A percentile compares a stretch with the other conserved stretches of the same genome.
These are phyloP conservation scores for Telfairia occidentalis DNA, from an alignment of 331 rosid genomes.

Conservation along the genomic window DNA sequence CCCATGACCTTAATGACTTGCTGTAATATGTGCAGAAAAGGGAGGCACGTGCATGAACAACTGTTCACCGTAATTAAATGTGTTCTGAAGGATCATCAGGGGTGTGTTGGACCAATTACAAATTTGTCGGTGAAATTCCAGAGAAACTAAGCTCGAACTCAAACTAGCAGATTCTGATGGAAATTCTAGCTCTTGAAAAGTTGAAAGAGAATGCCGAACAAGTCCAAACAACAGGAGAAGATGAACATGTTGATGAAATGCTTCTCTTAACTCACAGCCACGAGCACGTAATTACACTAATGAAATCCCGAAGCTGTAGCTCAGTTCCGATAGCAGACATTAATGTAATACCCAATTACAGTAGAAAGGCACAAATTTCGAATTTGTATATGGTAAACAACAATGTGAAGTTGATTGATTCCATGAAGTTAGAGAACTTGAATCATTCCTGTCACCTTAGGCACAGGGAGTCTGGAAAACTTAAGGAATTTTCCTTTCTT, in stretches of 20 bases:
- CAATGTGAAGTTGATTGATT: slow-evolving; percentile 59
- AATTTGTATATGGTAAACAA: slow-evolving; percentile 67
- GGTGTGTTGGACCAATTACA: slow-evolving; percentile 47
- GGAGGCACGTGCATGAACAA: slow-evolving; percentile 47
- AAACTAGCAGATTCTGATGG: slow-evolving; percentile 76
- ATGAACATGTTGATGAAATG: slow-evolving; percentile 61
- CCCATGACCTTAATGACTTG: slow-evolving; percentile 20
- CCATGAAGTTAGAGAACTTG: slow-evolving; percentile 27
- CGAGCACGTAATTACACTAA: slow-evolving; percentile 44
- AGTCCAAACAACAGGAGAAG: slow-evolving; percentile 61
- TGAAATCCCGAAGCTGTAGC: slow-evolving; percentile 53
- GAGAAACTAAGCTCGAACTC: slow-evolving; percentile 53
- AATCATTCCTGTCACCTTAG: slow-evolving; percentile 30
- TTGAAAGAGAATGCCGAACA: slow-evolving; percentile 82
- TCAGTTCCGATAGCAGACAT: slow-evolving; percentile 42
- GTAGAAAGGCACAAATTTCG: slow-evolving; percentile 77
- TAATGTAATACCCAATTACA: slow-evolving; percentile 67
- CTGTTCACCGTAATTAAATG: slow-evolving; percentile 40
- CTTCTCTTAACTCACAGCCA: slow-evolving; percentile 50
- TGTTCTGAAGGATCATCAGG: slow-evolving; percentile 43
- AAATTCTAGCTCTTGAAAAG: slow-evolving; percentile 81
- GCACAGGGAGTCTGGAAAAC: neutral
- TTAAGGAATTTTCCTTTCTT: neutral
- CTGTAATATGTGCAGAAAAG: slow-evolving; percentile 61
- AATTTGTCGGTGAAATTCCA: slow-evolving; percentile 49